phyloP scores from a whole-genome alignment of 306 rosid species.

The Medicago arabica region DNA sequence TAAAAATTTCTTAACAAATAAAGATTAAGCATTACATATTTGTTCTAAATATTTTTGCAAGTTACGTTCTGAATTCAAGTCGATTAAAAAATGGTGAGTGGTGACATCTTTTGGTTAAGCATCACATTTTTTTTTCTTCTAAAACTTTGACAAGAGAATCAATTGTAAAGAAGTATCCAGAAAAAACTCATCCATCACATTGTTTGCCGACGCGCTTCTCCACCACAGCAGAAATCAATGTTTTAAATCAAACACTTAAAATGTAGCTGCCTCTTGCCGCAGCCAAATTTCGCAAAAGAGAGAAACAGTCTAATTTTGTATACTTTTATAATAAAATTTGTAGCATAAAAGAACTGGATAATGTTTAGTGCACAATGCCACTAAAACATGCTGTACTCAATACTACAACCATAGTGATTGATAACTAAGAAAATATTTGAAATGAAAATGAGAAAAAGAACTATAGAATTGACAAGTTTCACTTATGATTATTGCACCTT shows the following conservation, averaged over 20 bases:
- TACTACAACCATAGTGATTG: conserved; percentile 39
- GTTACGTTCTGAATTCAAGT: no score
- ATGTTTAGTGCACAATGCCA: background rate
- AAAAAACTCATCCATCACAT: no score
- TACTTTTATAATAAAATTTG: background rate
- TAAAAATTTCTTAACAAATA: no score
- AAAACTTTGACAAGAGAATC: no score
- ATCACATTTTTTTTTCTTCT: no score
- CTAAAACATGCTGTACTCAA: conserved; percentile 30
- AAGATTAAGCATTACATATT: no score
- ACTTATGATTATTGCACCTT: conserved; percentile 43
- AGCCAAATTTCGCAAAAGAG: background rate
- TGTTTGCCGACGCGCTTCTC: no score
- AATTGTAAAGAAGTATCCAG: no score
- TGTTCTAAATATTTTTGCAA: no score
- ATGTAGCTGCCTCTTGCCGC: background rate
- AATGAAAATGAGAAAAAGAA: conserved; percentile 29
- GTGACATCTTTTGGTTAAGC: no score
- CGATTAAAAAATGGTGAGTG: no score
- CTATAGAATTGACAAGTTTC: conserved; percentile 45
- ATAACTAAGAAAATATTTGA: conserved; percentile 39
- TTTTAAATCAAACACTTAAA: background rate
- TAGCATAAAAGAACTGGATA: background rate
- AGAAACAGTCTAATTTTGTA: background rate
- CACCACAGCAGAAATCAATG: background rate